phyloP scores from a whole-genome alignment of 176 grass and related monocot genomes.

The Leersia perrieri region DNA sequence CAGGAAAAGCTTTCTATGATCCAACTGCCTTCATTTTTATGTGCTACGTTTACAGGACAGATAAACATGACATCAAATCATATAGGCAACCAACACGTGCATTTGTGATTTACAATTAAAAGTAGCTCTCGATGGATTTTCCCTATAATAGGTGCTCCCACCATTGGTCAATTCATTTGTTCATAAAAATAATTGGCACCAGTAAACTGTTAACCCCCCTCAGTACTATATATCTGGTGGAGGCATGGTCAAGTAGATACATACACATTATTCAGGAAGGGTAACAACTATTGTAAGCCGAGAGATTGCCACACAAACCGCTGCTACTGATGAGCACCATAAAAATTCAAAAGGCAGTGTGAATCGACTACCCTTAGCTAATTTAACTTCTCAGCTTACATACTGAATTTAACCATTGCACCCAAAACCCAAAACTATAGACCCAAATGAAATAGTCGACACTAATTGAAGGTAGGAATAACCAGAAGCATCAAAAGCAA shows the following conservation, averaged over 20 bases:
- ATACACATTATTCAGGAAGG: too few species aligned
- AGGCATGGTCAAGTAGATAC: too few species aligned
- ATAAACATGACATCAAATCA: background rate
- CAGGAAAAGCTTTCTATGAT: constrained; percentile 17
- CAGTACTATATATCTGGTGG: too few species aligned
- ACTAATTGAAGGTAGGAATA: too few species aligned
- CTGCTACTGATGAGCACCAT: background rate
- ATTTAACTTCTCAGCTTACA: background rate
- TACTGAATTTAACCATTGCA: background rate
- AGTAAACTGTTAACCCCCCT: too few species aligned
- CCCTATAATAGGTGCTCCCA: background rate
- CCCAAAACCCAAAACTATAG: too few species aligned
- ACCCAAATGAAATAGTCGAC: background rate
- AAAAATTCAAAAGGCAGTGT: background rate
- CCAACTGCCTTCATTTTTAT: constrained; percentile 14
- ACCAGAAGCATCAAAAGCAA: too few species aligned
- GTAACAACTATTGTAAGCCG: background rate
- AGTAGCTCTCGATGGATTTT: background rate
- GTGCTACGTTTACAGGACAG: background rate
- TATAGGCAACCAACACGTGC: constrained; percentile 7
- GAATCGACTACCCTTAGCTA: background rate
- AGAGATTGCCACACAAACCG: background rate
- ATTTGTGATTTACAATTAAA: background rate
- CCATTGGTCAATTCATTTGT: background rate
- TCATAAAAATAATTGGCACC: background rate